These are phyloP conservation scores for Didymella keratinophila DNA, from an alignment of 2,329 filamentous ascomycete genomes.

Conservation along the genomic window DNA sequence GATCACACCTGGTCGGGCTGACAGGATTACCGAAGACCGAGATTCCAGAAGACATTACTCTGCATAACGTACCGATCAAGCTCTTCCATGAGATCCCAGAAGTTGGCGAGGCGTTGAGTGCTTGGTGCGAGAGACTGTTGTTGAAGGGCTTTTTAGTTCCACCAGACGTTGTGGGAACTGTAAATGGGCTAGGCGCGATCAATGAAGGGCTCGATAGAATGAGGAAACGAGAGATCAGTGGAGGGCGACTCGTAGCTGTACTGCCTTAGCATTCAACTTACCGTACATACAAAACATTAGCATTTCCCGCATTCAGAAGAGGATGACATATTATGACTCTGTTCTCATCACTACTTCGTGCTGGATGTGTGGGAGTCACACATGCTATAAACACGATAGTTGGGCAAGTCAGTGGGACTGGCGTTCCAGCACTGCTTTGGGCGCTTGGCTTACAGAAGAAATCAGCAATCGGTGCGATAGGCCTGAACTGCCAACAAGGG, in stretches of 20 bases:
- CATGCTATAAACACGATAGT: no score
- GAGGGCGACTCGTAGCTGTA: conserved; percentile 67
- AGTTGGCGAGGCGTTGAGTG: conserved; percentile 68
- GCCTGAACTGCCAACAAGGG: no score
- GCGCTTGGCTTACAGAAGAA: background rate
- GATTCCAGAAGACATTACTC: conserved; percentile 56
- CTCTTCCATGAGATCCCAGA: conserved; percentile 73
- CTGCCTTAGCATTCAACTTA: conserved; percentile 5
- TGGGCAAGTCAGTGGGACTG: no score
- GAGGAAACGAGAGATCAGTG: conserved; percentile 70
- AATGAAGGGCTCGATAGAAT: conserved; percentile 73
- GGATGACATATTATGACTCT: background rate
- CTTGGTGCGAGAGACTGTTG: conserved; percentile 74
- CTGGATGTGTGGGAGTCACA: no score
- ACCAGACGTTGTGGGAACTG: conserved; percentile 71
- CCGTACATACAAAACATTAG: background rate
- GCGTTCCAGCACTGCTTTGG: no score
- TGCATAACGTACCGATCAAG: conserved; percentile 77
- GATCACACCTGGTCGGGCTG: conserved; percentile 70
- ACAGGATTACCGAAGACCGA: conserved; percentile 69
- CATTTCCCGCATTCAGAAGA: background rate
- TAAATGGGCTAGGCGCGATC: conserved; percentile 70
- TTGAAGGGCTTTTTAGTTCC: conserved; percentile 61
- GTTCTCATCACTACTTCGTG: no score
- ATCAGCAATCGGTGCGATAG: background rate